Conservation (phyloP, 768 basidiomycete species). For the Mycena albidolilacea region DNA sequence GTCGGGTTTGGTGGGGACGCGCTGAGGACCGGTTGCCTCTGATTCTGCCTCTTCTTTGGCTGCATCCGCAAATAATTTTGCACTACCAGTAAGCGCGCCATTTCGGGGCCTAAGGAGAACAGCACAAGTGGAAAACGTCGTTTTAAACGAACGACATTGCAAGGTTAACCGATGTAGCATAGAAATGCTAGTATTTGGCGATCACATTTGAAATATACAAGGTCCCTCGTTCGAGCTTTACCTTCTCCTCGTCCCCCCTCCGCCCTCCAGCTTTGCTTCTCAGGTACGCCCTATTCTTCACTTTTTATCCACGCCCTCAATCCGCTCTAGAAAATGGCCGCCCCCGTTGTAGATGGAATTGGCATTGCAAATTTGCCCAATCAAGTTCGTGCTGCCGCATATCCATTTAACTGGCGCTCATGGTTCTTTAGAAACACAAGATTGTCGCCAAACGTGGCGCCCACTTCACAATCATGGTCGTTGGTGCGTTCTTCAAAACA, state of each 20-base stretch:
- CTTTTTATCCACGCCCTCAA: background rate
- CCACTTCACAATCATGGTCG: slow-evolving; percentile 99
- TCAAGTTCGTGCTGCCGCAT: slow-evolving; percentile 73
- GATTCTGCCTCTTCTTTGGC: slow-evolving; percentile 29
- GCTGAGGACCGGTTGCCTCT: background rate
- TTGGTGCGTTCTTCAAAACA: slow-evolving; percentile 71
- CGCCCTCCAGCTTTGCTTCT: background rate
- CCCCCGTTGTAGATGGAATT: slow-evolving; percentile 79
- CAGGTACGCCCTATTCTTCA: background rate
- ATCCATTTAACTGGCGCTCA: slow-evolving; percentile 30
- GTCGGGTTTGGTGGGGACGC: slow-evolving; percentile 12
- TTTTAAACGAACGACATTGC: slow-evolving; percentile 1
- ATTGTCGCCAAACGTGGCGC: slow-evolving; percentile 98
- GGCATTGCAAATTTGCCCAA: slow-evolving; percentile 98
- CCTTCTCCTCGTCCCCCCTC: slow-evolving; percentile 23
- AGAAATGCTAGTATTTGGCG: background rate
- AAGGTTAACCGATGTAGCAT: slow-evolving; percentile 14
- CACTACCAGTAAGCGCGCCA: slow-evolving; percentile 27
- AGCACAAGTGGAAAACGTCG: slow-evolving; percentile 16
- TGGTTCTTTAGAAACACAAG: slow-evolving; percentile 87
- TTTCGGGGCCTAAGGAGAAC: background rate
- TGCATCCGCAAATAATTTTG: slow-evolving; percentile 37
- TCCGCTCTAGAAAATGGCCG: slow-evolving; percentile 56
- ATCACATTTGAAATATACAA: slow-evolving; percentile 16
- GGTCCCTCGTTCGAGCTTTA: slow-evolving; percentile 5